These are phyloP conservation scores for Lipomyces spencermartinsiae DNA, from an alignment of 805 yeast genomes.

Conservation along the genomic window DNA sequence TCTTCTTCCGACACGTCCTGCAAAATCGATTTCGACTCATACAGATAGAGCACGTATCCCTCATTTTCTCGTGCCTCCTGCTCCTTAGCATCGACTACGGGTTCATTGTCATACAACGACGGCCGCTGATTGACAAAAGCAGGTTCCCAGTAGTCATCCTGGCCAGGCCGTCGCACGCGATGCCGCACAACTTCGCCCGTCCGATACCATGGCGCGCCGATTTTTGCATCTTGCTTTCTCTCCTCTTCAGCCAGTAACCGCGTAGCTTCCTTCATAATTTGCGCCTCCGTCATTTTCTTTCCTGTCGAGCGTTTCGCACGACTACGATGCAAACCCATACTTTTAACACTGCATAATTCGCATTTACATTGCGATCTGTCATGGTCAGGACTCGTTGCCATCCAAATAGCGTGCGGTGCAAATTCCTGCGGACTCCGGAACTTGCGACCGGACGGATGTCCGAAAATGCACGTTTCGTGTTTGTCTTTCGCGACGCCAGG, in stretches of 20 bases:
- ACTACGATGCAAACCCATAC: slow-evolving; percentile 14
- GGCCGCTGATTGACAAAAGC: slow-evolving; percentile 28
- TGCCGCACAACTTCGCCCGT: slow-evolving; percentile 31
- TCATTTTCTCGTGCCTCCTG: slow-evolving; percentile 6
- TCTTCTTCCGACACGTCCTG: slow-evolving; percentile 13
- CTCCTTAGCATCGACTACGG: background rate
- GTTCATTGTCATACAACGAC: slow-evolving; percentile 16
- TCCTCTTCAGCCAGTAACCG: slow-evolving; percentile 21
- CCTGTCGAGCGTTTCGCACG: background rate
- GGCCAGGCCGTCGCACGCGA: background rate
- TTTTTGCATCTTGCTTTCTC: slow-evolving; percentile 11
- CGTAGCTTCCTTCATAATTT: slow-evolving; percentile 1
- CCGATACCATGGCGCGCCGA: slow-evolving; percentile 27
- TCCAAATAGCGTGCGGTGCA: slow-evolving; percentile 29
- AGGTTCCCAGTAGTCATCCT: slow-evolving; percentile 7
- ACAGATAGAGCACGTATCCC: slow-evolving; percentile 16
- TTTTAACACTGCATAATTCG: slow-evolving; percentile 10
- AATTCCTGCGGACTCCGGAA: slow-evolving; percentile 30
- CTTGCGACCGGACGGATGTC: slow-evolving; percentile 37
- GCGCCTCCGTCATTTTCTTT: background rate
- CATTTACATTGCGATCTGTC: slow-evolving; percentile 11
- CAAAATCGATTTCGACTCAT: slow-evolving; percentile 9
- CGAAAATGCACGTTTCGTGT: slow-evolving; percentile 24
- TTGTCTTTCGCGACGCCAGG: slow-evolving; percentile 13
- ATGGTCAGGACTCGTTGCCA: background rate